Evolutionary conservation across 805 yeast species (phyloP).

Genomic region (Wickerhamiella spandovensis): DNA sequence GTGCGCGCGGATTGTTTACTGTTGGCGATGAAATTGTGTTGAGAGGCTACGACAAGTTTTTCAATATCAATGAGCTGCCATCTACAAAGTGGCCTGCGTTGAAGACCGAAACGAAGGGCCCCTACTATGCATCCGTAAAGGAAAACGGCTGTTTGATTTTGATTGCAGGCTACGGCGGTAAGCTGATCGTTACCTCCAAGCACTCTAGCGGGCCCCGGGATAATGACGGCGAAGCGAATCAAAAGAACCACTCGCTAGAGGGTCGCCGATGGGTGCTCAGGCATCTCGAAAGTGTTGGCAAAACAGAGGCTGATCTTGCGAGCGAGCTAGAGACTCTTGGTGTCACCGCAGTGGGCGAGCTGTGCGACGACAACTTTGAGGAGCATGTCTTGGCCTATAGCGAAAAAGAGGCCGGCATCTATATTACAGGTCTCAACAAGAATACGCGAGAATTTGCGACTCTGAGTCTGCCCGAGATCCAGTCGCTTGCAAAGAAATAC

Average conservation of each 20-base stretch:
- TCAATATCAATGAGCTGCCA: conserved; percentile 57
- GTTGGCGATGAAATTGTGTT: conserved; percentile 38
- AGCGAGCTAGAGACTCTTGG: conserved; percentile 34
- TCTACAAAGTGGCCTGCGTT: conserved; percentile 39
- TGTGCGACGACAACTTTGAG: conserved; percentile 85
- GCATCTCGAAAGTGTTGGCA: conserved; percentile 36
- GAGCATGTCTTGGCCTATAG: conserved; percentile 79
- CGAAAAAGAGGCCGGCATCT: conserved; percentile 59
- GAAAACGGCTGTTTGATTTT: conserved; percentile 91
- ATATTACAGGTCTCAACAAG: conserved; percentile 74
- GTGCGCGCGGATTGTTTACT: conserved; percentile 78
- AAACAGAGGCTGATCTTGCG: conserved; percentile 41
- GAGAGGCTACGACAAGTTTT: conserved; percentile 91
- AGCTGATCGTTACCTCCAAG: conserved; percentile 77
- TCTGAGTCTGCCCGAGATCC: conserved; percentile 45
- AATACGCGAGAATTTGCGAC: conserved; percentile 57
- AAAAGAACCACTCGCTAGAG: conserved; percentile 58
- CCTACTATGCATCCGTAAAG: conserved; percentile 68
- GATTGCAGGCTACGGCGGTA: conserved; percentile 65
- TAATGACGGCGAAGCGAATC: conserved; percentile 7
- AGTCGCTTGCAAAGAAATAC: conserved; percentile 45
- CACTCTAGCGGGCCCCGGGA: conserved; percentile 63
- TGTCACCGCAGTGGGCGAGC: conserved; percentile 81
- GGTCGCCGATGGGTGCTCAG: conserved; percentile 46
- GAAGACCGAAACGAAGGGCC: conserved; percentile 44